Conservation (phyloP, 2,329 filamentous ascomycete species). For the Colletotrichum echinochloae region DNA sequence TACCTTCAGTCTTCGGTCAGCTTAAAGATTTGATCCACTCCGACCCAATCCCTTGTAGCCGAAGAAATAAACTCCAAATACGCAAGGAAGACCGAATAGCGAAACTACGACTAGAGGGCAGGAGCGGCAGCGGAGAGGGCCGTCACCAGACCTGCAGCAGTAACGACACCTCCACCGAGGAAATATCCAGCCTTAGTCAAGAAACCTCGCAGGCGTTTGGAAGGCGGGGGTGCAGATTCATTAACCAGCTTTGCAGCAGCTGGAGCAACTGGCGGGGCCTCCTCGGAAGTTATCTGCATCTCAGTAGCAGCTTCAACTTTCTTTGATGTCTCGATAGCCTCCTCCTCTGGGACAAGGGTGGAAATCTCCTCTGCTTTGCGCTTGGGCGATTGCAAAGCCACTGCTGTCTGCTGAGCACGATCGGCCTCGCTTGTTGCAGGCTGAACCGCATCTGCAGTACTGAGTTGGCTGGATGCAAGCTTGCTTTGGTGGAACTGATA, state of each 20-base stretch:
- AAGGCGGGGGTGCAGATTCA: neutral
- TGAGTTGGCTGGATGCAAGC: conserved; percentile 2
- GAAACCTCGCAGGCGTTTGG: conserved; percentile 18
- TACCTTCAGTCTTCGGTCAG: conserved; percentile 1
- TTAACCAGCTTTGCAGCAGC: neutral
- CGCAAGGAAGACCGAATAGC: neutral
- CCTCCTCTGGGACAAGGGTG: conserved; percentile 39
- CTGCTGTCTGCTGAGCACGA: neutral
- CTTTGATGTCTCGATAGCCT: conserved; percentile 26
- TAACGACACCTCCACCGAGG: conserved; percentile 21
- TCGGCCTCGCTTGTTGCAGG: neutral
- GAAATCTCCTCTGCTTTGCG: conserved; percentile 51
- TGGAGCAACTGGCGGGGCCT: neutral
- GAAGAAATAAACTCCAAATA: neutral
- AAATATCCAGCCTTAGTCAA: conserved; percentile 22
- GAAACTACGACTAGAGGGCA: conserved; percentile 3
- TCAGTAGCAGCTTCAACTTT: conserved; percentile 8
- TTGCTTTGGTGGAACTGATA: conserved; percentile 40
- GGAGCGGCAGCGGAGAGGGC: conserved; percentile 31
- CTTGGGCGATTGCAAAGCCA: conserved; percentile 43
- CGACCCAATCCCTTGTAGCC: neutral
- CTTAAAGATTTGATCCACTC: neutral
- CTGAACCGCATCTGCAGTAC: neutral
- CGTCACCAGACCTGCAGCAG: conserved; percentile 21
- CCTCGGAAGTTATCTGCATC: neutral